phyloP scores from a whole-genome alignment of 2,329 filamentous ascomycete genomes.

The Lasiodiplodia sp. region DNA sequence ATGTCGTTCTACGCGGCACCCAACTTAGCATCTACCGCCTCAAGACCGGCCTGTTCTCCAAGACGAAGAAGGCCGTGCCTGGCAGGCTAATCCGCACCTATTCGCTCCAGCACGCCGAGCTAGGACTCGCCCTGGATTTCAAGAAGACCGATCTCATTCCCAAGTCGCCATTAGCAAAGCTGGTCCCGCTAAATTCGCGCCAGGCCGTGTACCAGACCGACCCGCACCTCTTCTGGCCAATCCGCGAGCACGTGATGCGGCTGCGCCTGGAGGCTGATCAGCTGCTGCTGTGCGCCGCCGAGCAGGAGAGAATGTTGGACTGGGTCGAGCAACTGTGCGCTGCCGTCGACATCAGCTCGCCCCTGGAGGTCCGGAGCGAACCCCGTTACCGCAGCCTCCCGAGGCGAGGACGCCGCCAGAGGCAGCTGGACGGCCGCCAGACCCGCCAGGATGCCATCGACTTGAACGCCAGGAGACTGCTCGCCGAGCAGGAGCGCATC shows the following conservation, averaged over 20 bases:
- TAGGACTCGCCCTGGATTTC: conserved; percentile 76
- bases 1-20: conserved; percentile 71
- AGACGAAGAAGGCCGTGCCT: conserved; percentile 54
- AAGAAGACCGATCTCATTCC: conserved; percentile 61
- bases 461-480: conserved; percentile 47
- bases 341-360: conserved; percentile 70
- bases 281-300: conserved; percentile 71
- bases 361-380: conserved; percentile 65
- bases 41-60: conserved; percentile 53
- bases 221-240: conserved; percentile 54
- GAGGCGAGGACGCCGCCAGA: conserved; percentile 49
- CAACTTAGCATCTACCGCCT: conserved; percentile 70
- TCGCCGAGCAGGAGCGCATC: conserved; percentile 58
- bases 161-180: conserved; percentile 53
- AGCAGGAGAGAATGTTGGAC: conserved; percentile 69
- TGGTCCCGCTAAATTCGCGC: conserved; percentile 51
- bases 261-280: conserved; percentile 77
- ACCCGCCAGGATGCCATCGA: conserved; percentile 39
- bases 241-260: conserved; percentile 69
- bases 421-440: conserved; percentile 42
- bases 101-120: conserved; percentile 76
- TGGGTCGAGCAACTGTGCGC: conserved; percentile 74
- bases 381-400: conserved; percentile 57
- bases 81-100: conserved; percentile 71
- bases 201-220: conserved; percentile 54